phyloP scores from a whole-genome alignment of 2,329 filamentous ascomycete species.

The Mycosphaerelloides madeirae region DNA sequence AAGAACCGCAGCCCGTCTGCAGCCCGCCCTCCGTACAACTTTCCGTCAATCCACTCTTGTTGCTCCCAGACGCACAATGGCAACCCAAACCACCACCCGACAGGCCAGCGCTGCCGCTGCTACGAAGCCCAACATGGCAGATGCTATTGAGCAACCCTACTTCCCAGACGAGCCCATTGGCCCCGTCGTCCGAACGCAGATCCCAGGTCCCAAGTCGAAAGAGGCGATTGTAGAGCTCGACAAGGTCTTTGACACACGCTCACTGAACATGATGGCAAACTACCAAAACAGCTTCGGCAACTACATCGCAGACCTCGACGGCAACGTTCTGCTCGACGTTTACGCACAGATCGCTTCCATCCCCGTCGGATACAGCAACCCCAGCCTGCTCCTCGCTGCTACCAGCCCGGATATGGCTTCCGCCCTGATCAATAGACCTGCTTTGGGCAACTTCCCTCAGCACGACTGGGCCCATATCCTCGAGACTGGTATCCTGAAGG shows the following conservation, averaged over 20 bases:
- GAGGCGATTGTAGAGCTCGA: constrained; percentile 65
- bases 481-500: constrained; percentile 72
- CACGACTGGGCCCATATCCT: constrained; percentile 78
- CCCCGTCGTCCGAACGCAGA: constrained; percentile 53
- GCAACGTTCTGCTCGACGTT: constrained; percentile 69
- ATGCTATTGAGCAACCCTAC: constrained; percentile 28
- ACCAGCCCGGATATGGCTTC: constrained; percentile 72
- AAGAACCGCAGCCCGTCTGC: constrained; percentile 29
- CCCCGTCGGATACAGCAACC: constrained; percentile 89
- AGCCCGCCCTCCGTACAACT: constrained; percentile 23
- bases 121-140: constrained; percentile 19
- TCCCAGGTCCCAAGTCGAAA: constrained; percentile 73
- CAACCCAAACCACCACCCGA: constrained; percentile 29
- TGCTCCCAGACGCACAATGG: constrained; percentile 23
- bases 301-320: constrained; percentile 70
- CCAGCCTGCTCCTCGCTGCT: constrained; percentile 64
- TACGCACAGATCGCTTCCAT: constrained; percentile 93
- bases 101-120: constrained; percentile 29
- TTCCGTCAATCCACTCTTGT: constrained; percentile 12
- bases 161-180: constrained; percentile 54
- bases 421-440: constrained; percentile 81
- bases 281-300: constrained; percentile 73
- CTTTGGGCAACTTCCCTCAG: constrained; percentile 84
- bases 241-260: constrained; percentile 78
- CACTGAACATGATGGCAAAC: constrained; percentile 76